Base-by-base conservation (phyloP, 495 filamentous ascomycete species). In the Collariella sp. region DNA sequence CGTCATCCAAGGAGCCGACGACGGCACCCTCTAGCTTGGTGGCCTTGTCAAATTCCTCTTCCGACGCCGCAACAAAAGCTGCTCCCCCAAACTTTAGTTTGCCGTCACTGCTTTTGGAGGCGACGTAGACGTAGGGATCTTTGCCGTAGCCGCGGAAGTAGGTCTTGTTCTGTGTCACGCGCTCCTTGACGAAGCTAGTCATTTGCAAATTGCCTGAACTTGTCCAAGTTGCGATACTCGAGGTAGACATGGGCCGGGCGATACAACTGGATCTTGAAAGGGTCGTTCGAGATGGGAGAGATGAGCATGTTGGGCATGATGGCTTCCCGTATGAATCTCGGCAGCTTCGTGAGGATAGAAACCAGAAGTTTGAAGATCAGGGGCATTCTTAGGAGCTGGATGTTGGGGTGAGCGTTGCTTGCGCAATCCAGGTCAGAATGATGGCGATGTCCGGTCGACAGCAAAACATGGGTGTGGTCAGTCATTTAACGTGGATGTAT, bases 91-190 rank as follows among this genome's bases (percentile, higher is more conserved):
- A 83, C 6, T 19, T 15, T 6, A 7, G 15, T 34, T 70, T 63
- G 36, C 72, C 33, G 55, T 73, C 74, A 5, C 65, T 63, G 0
- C 72, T 72, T 54, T 76, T 72, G 9, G 50, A 62, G 22, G 72
- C 75, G 51, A 73, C 76, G 48, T 79, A 74, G 5, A 80, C 61
- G 54, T 75, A 82, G 11, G 75, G 79, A 39, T 82, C 77, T 9
- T 64, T 64, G 3, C 80, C 77, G 58, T 79, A 79, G 4, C 80
- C 79, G 40, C 75, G 70, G 64, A 71, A 80, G 65, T 72, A 81
- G 26, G 77, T 67, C 43, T 71, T 69, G 49, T 73, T 64, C 12
- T 70, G 66, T 0, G 71, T 59, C 29, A 59, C 61, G 46, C 72
- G 70, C 24, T 61, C 61, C 10, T 72, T 63, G 9, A 60, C 64